Base-by-base conservation (phyloP, 2,329 filamentous ascomycete genomes). In the Thermoascus crustaceus region DNA sequence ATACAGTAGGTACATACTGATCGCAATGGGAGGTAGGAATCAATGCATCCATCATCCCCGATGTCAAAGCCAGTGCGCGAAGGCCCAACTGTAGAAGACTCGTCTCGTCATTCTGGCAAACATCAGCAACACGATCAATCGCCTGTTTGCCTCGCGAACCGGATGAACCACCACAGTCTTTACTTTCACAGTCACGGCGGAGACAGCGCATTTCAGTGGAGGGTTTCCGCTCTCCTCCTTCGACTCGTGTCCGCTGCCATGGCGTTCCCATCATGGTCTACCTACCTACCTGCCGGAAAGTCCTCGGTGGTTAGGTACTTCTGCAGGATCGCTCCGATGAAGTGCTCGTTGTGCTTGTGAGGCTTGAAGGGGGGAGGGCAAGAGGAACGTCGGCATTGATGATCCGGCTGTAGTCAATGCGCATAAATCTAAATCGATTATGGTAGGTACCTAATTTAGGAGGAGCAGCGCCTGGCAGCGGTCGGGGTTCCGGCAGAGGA, bases 401-500 rank as follows among this genome's bases (percentile, higher is more conserved):
- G 46, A 50, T 19, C 38, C 41, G 13, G 49, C 49, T 18, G 50
- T 52, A n/a, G n/a, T n/a, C n/a, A n/a, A n/a, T n/a, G n/a, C n/a
- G n/a, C n/a, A n/a, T n/a, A n/a, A n/a, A n/a, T n/a, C n/a, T 6
- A 37, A 34, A 32, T 47, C 46, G 60, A 2, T n/a, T n/a, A n/a
- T n/a, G n/a, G n/a, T n/a, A n/a, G n/a, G n/a, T n/a, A n/a, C n/a
- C n/a, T n/a, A n/a, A 55, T 68, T 22, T 49, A 58, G 4, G 61
- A 66, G 31, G 64, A 67, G 48, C 54, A 55, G 2, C 57, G 55
- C n/a, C n/a, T n/a, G n/a, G n/a, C n/a, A n/a, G n/a, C n/a, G 30
- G 62, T 22, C 46, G 53, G 10, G 44, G 53, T 4, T 52, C 51
- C 8, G 62, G 57, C 46, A 52, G 50, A 29, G 52, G 35, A 38